Base-by-base conservation (phyloP, 495 filamentous ascomycete species). In the Aeminium ludgeri region DNA sequence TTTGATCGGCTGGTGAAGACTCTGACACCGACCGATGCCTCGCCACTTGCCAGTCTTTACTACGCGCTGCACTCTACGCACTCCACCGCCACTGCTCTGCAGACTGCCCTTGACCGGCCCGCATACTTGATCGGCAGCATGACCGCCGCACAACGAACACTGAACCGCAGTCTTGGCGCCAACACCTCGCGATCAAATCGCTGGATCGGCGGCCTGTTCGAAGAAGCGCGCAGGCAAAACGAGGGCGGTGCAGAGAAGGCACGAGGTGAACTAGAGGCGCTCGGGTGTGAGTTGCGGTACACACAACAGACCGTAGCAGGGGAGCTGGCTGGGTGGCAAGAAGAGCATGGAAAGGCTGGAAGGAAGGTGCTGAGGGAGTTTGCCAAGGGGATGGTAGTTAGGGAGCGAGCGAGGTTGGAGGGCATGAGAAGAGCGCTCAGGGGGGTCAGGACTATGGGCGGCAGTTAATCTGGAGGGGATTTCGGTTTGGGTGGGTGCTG, bases 271-370 rank as follows among this genome's bases (percentile, higher is more conserved):
- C 61, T 80, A 7, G 65, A 73, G 27, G 66, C 64, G 18, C 55
- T 93, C 13, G 75, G 77, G 0, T 71, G 72, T 35, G 91, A 99
- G 54, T 58, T 99, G 15, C 63, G 82, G 27, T 95, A 91, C 55
- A 94, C 86, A 37, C 86, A 94, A 60, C 81, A 86, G 57, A 82
- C 86, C 8, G 86, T 95, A 5, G 87, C 91, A 10, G 67, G 74
- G 6, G 91, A 99, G 57, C 55, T 99, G 44, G 87, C 89, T 1
- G 86, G 83, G 1, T 96, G 87, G 80, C 82, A 92, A 51, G 84
- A 89, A 11, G 73, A 82, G 65, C 75, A 86, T 38, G 84, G 78
- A 49, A 73, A 72, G 48, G 69, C 84, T 59, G 86, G 80, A 2
- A 64, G 74, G 20, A 74, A 70, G 46, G 80, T 80, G 2, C 73